Conservation (phyloP, 1,139 yeast species). For the Kodamaea ohmeri region DNA sequence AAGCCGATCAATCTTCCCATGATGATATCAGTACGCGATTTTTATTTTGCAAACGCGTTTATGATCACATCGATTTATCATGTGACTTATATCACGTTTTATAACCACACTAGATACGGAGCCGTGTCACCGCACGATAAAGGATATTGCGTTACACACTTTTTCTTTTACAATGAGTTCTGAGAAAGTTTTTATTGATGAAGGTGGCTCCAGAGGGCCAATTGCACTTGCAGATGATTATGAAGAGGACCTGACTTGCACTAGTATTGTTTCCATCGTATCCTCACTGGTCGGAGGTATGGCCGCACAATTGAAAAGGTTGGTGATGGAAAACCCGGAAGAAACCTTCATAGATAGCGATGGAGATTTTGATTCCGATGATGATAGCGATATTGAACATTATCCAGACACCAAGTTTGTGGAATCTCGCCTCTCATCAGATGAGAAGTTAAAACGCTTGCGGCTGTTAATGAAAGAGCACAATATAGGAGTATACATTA, state of each 20-base stretch:
- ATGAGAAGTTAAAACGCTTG: constrained; percentile 30
- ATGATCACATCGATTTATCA: neutral
- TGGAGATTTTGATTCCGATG: constrained; percentile 17
- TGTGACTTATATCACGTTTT: constrained; percentile 1
- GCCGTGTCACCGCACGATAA: neutral
- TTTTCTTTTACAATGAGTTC: neutral
- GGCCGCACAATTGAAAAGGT: constrained; percentile 3
- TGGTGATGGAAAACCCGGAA: constrained; percentile 2
- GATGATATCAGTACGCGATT: neutral
- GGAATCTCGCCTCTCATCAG: constrained; percentile 13
- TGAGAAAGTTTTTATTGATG: constrained; percentile 5
- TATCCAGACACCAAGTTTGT: constrained; percentile 12
- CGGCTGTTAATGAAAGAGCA: constrained; percentile 41
- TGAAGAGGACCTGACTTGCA: neutral
- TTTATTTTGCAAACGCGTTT: constrained; percentile 8
- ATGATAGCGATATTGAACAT: constrained; percentile 25
- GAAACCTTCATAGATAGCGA: constrained; percentile 6
- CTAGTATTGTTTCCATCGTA: constrained; percentile 2
- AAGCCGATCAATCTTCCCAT: constrained; percentile 81
- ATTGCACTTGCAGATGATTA: constrained; percentile 8
- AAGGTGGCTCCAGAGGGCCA: constrained; percentile 5
- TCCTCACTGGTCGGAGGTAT: constrained; percentile 1
- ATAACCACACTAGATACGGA: too few species aligned
- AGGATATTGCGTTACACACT: neutral
- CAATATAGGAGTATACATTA: constrained; percentile 48